Percentiles rank a stretch among this genome's conserved stretches.
These are phyloP conservation scores for Ophiostoma triangulosporum DNA, from an alignment of 2,329 filamentous ascomycete species.

Conservation along the genomic window DNA sequence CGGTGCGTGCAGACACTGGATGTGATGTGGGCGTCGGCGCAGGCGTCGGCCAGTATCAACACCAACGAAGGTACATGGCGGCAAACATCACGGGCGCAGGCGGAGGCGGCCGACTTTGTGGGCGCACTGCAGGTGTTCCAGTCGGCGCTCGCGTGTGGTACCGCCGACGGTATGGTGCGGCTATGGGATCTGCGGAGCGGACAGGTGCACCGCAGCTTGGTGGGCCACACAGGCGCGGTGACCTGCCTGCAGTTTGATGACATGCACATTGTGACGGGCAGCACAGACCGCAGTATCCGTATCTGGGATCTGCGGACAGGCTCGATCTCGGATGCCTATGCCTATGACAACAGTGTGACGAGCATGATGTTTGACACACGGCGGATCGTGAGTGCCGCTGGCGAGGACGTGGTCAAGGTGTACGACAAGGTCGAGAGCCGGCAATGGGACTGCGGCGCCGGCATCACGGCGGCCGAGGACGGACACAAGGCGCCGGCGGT, in stretches of 20 bases:
- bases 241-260: slow-evolving; percentile 95
- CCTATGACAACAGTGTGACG: slow-evolving; percentile 82
- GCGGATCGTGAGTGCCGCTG: slow-evolving; percentile 78
- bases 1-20: slow-evolving; percentile 94
- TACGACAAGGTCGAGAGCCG: slow-evolving; percentile 94
- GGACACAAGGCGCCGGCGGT: slow-evolving; percentile 46
- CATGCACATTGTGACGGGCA: slow-evolving; percentile 85
- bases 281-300: slow-evolving; percentile 84
- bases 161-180: slow-evolving; percentile 91
- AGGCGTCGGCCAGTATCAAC: slow-evolving; percentile 50
- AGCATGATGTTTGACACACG: slow-evolving; percentile 95
- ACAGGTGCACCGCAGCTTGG: slow-evolving; percentile 89
- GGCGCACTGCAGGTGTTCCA: slow-evolving; percentile 93
- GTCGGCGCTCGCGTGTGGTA: slow-evolving; percentile 87
- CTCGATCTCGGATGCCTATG: slow-evolving; percentile 89
- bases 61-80: slow-evolving; percentile 49
- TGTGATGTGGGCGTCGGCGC: slow-evolving; percentile 93
- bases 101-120: slow-evolving; percentile 86
- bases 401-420: slow-evolving; percentile 89
- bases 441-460: slow-evolving; percentile 93
- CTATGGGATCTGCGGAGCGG: slow-evolving; percentile 94
- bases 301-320: slow-evolving; percentile 98
- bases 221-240: slow-evolving; percentile 89
- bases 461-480: slow-evolving; percentile 54
- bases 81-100: slow-evolving; percentile 50